Evolutionary conservation across 2,329 filamentous ascomycete genomes (phyloP).

Genomic region (Diplodia sapinea): DNA sequence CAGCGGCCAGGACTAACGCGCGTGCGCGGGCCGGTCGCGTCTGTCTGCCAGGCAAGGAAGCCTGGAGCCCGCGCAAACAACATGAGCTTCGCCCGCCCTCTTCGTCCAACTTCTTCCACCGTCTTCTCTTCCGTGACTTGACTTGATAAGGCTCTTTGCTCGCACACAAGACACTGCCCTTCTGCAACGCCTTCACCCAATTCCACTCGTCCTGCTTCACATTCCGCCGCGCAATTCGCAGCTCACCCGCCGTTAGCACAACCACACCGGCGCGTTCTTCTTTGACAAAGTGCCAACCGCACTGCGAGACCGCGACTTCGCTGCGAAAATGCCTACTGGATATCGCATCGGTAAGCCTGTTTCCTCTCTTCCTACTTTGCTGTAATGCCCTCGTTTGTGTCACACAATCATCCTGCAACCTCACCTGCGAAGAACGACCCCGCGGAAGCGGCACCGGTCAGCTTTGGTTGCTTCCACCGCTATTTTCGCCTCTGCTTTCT

Average conservation of each 20-base stretch:
- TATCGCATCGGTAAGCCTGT: constrained; percentile 29
- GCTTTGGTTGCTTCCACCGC: background rate
- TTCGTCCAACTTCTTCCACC: constrained; percentile 9
- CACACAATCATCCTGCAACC: constrained; percentile 5
- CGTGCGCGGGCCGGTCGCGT: constrained; percentile 1
- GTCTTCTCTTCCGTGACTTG: background rate
- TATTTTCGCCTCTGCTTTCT: background rate
- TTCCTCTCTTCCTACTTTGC: constrained; percentile 1
- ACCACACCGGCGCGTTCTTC: constrained; percentile 1
- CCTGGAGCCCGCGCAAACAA: constrained; percentile 28
- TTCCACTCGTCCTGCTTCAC: background rate
- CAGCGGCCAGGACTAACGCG: constrained; percentile 21
- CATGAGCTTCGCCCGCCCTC: constrained; percentile 1
- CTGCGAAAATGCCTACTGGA: constrained; percentile 30
- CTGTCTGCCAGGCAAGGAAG: constrained; percentile 12
- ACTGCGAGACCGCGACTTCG: background rate
- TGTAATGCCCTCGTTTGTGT: background rate
- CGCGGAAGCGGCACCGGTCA: constrained; percentile 6
- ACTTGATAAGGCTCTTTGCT: background rate
- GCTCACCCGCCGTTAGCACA: background rate
- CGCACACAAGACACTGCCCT: background rate
- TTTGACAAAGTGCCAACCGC: constrained; percentile 2
- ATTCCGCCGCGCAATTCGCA: background rate
- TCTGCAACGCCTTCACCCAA: background rate
- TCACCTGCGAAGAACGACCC: constrained; percentile 13